Evolutionary conservation across 148 eudicot species (phyloP), one percentile per base, ranked within the genome.

Genomic region (Linanthus parryae): DNA sequence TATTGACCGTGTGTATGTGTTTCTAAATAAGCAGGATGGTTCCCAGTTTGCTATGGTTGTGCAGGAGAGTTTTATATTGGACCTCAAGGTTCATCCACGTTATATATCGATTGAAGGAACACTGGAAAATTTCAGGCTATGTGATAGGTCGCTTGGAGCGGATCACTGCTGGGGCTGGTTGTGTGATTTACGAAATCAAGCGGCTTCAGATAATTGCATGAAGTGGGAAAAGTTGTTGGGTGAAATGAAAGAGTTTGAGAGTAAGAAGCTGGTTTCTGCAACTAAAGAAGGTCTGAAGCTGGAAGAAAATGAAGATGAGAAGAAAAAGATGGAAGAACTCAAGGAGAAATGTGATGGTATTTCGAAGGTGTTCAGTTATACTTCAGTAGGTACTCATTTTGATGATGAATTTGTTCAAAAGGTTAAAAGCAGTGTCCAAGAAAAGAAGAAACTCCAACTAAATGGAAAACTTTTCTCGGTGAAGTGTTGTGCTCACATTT

Each of bases 11-110:
- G 98, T 87, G 34, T 73, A 83, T 16, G 75, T 92, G 58, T 79
- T 67, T 69, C 74, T 92, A 38, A 92, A 92, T 31, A 86, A 81
- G 59, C 94, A 92, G 73, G 98, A 92, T 70, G 96, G 83, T 42
- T 69, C 90, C 66, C 90, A 75, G 72, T 88, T 92, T 48, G 98
- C 96, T 13, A 84, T 92, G 94, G 74, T 92, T 52, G 81, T 87
- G 69, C 98, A 92, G 68, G 98, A 92, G 71, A 84, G 75, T 57
- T 92, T 92, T 51, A 56, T 87, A 37, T 64, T 92, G 64, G 96
- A 92, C 73, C 78, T 92, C 46, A 84, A 75, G 91, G 94, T 92
- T 64, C 85, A 92, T 54, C 98, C 98, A 37, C 73, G 96, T 74
- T 84, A 94, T 42, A 51, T 67, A 22, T 81, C 91, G 54, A 78